Evolutionary conservation across 768 basidiomycete genomes (phyloP), one percentile per base, ranked within the genome.

Genomic region (Lentinus tigrinus): DNA sequence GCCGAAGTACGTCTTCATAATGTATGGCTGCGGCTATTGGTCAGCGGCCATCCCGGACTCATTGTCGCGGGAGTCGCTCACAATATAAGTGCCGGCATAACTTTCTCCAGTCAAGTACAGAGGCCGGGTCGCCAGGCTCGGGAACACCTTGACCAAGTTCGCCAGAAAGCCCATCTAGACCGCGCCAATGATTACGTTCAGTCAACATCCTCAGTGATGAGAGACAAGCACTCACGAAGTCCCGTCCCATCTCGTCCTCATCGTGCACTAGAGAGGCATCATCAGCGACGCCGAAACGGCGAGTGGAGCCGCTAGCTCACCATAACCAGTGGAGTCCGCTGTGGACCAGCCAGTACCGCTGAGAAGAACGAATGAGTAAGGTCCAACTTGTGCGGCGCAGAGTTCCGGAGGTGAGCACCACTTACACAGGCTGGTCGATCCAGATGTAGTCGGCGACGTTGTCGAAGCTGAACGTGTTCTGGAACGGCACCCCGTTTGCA

Each of bases 91-190:
- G 27, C 89, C 89, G 14, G 89, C 83, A 69, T 90, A 91, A 64
- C 85, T 88, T 71, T 91, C 89, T 5, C 89, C 89, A 0, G 82
- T 83, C 37, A 91, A 66, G 69, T 85, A 74, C 36, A 91, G 77
- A 16, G 89, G 89, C 27, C 89, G 82, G 1, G 74, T 81, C 14
- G 81, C 81, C 23, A 91, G 76, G 63, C 78, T 77, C 17, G 89
- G 89, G 70, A 91, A 91, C 10, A 90, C 84, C 63, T 85, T 85
- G 66, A 89, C 85, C 3, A 90, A 74, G 66, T 91, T 91, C 26
- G 69, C 72, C 43, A 92, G 69, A 69, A 91, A 91, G 16, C 85
- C 87, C 74, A 91, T 81, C 89, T 91, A 43, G 23, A 48, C 10
- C 50, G 28, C 17, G 11, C 2, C 24, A 13, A 4, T 16, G 27